Percentiles rank a stretch among this genome's conserved stretches.
phyloP scores from a whole-genome alignment of 345 rosid genomes.

The Populus deltoides region DNA sequence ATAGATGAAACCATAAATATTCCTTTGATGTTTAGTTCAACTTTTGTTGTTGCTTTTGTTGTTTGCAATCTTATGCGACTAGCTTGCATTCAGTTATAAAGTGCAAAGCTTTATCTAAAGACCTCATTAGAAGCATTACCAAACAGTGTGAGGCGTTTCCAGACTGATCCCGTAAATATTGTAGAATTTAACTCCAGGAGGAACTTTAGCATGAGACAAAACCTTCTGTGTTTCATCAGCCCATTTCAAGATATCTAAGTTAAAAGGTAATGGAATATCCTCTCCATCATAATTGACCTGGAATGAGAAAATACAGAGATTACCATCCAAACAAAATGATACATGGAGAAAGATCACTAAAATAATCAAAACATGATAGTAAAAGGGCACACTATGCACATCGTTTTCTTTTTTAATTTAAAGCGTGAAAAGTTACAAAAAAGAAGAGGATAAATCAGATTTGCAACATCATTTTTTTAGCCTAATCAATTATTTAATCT shows the following conservation, averaged over 20 bases:
- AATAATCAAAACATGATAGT: neutral
- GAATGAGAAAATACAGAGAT: neutral
- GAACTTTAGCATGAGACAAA: constrained; percentile 63
- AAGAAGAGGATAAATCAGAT: neutral
- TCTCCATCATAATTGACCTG: constrained; percentile 69
- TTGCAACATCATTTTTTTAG: neutral
- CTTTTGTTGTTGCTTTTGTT: neutral
- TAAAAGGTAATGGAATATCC: constrained; percentile 70
- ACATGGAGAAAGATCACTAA: neutral
- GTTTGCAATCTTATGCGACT: neutral
- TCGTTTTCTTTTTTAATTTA: neutral
- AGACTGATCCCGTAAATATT: constrained; percentile 80
- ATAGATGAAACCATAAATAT: neutral
- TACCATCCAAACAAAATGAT: neutral
- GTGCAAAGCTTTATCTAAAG: neutral
- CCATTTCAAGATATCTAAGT: constrained; percentile 83
- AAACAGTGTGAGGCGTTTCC: constrained; percentile 84
- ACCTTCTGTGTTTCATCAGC: constrained; percentile 61
- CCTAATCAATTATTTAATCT: neutral
- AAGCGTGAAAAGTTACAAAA: neutral
- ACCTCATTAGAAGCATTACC: constrained; percentile 49
- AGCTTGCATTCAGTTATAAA: neutral
- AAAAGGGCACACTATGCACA: neutral
- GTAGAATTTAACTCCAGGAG: constrained; percentile 81
- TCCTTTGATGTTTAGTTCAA: neutral